These are phyloP conservation scores for Diaporthe sp. DNA, from an alignment of 2,329 filamentous ascomycete genomes.

Conservation along the genomic window DNA sequence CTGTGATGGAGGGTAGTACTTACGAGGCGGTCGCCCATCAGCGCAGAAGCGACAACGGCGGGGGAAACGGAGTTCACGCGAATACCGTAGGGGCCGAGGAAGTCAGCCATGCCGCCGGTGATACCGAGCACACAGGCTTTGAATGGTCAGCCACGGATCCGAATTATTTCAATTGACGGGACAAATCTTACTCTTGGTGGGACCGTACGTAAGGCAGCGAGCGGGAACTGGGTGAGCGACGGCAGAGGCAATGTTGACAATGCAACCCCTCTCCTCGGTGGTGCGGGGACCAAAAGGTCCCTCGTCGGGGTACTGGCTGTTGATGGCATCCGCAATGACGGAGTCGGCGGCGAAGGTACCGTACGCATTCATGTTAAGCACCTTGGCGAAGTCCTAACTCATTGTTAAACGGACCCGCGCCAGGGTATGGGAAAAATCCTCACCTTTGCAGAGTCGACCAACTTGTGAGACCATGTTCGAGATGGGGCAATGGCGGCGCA, in stretches of 20 bases:
- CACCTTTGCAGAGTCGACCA: not conserved
- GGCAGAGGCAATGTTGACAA: constrained; percentile 5
- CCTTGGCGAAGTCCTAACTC: constrained; percentile 5
- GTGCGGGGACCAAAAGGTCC: constrained; percentile 1
- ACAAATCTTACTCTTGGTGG: not conserved
- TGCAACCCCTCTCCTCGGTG: constrained; percentile 1
- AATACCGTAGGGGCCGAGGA: constrained; percentile 4
- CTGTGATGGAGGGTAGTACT: not conserved
- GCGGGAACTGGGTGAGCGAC: not conserved
- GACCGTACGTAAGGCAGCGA: not conserved
- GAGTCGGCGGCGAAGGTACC: constrained; percentile 6
- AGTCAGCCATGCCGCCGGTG: not conserved
- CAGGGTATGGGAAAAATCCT: not conserved
- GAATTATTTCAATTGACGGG: not conserved
- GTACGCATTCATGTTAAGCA: constrained; percentile 5
- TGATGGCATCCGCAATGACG: not conserved
- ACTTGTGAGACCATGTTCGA: not conserved
- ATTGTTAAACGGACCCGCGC: not conserved
- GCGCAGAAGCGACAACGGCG: not conserved
- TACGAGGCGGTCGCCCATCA: constrained; percentile 6
- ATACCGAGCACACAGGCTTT: constrained; percentile 3
- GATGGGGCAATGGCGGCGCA: constrained; percentile 2
- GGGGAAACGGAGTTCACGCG: not conserved
- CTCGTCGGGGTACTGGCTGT: constrained; percentile 7
- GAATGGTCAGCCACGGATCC: not conserved